Evolutionary conservation across 768 basidiomycete genomes (phyloP).

Genomic region (Mycena vitilis): DNA sequence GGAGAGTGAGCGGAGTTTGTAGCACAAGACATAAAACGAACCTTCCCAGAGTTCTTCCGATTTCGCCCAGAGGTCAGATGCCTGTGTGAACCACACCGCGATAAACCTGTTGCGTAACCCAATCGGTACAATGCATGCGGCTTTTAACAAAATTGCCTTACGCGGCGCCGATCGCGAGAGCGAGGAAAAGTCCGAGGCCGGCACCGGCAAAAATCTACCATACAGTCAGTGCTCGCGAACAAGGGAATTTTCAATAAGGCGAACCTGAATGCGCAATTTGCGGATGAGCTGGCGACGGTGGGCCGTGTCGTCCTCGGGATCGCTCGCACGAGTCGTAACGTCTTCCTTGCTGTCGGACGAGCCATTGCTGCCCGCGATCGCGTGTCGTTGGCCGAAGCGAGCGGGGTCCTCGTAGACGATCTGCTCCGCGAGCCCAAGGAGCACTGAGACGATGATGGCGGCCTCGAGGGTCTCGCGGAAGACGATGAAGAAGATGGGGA

Average conservation of each 20-base stretch:
- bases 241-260: neutral
- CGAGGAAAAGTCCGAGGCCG: constrained; percentile 77
- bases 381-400: constrained; percentile 30
- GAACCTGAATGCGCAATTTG: constrained; percentile 77
- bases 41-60: constrained; percentile 97
- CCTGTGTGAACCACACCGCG: constrained; percentile 94
- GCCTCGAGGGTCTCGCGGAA: constrained; percentile 96
- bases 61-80: constrained; percentile 83
- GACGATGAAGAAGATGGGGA: constrained; percentile 96
- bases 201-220: constrained; percentile 82
- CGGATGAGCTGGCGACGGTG: constrained; percentile 63
- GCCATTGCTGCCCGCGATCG: constrained; percentile 23
- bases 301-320: constrained; percentile 44
- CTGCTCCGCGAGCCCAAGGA: constrained; percentile 92
- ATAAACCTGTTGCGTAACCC: constrained; percentile 63
- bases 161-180: constrained; percentile 88
- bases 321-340: constrained; percentile 29
- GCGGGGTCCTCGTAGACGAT: constrained; percentile 62
- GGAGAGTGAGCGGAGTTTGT: neutral
- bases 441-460: constrained; percentile 90
- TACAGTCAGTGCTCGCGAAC: neutral
- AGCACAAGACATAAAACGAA: constrained; percentile 41
- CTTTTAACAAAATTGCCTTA: constrained; percentile 39
- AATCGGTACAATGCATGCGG: neutral
- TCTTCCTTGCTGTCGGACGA: constrained; percentile 43